Evolutionary conservation across 169 alveolate species (phyloP).

Genomic region (Condylostoma magnum): DNA sequence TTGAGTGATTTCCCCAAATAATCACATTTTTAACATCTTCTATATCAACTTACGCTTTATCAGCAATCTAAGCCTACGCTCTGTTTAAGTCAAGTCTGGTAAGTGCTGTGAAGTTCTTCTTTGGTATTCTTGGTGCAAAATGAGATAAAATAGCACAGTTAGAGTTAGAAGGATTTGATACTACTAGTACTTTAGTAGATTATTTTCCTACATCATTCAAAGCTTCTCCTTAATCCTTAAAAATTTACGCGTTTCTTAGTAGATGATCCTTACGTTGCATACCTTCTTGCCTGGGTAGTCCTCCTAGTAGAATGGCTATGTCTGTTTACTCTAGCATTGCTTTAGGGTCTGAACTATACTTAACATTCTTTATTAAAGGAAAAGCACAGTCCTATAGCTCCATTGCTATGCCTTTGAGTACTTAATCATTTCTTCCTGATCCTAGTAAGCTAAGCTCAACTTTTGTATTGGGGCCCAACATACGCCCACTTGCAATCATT

Average conservation of each 20-base stretch:
- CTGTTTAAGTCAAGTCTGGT: conserved; percentile 82
- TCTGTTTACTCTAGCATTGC: conserved; percentile 75
- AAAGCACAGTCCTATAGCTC: conserved; percentile 85
- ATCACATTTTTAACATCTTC: conserved; percentile 35
- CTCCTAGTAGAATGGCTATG: conserved; percentile 76
- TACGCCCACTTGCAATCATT: conserved; percentile 60
- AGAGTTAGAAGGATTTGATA: conserved; percentile 83
- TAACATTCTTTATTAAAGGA: conserved; percentile 60
- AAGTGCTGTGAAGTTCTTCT: conserved; percentile 67
- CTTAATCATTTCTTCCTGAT: conserved; percentile 58
- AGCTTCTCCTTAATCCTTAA: conserved; percentile 68
- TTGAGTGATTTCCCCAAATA: conserved; percentile 69
- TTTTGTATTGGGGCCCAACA: conserved; percentile 61
- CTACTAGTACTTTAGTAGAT: conserved; percentile 66
- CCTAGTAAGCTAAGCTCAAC: conserved; percentile 65
- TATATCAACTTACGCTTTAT: conserved; percentile 6
- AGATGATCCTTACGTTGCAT: conserved; percentile 87
- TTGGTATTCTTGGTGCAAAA: conserved; percentile 68
- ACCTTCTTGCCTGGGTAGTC: conserved; percentile 86
- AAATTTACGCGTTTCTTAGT: conserved; percentile 65
- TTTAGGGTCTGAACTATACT: conserved; percentile 52
- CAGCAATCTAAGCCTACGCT: conserved; percentile 44
- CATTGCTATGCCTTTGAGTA: conserved; percentile 75
- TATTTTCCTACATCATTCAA: conserved; percentile 54
- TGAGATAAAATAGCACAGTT: conserved; percentile 63